Evolutionary conservation across 331 rosid genomes (phyloP), one percentile per base, ranked within the genome.

Genomic region (Stylosanthes scabra): DNA sequence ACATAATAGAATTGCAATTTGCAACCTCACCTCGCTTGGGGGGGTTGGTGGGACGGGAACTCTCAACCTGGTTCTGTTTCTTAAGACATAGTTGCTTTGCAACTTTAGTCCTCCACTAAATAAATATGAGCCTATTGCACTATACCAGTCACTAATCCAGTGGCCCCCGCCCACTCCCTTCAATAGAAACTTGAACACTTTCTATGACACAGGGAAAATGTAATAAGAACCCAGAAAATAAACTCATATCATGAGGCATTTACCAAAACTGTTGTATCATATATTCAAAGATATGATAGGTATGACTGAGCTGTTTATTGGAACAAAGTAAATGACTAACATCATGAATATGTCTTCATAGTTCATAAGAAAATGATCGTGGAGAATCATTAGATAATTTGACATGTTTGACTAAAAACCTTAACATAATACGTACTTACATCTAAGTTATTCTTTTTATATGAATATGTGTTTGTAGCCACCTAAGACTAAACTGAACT

Each of bases 201-300:
- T 50, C 51, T 5, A 9, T 34, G 59, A 8, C 44, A 37, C 37
- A 20, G 44, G 11, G 11, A 34, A 14, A 13, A 25, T 13, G 16
- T 29, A 39, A 2, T 9, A 9, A 39, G 13, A 55, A 28, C 25
- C 6, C 9, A 63, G 3, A 29, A 74, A 15, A 64, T 9, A 10
- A 51, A 34, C 66, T 3, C n/a, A 64, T 1, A 20, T 20, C 25
- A 2, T 57, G 39, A 57, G 9, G 20, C 10, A 47, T 15, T 57
- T 37, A 69, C 68, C 16, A 58, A 66, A 15, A 55, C 11, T 10
- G 11, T 8, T 9, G 41, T 25, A 16, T 27, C 6, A 66, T 66
- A 47, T 11, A 29, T 31, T 14, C 40, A 64, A 45, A 45, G 39
- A 54, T 44, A 74, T 42, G 50, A 68, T 34, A 54, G 29, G 66